Evolutionary conservation across 495 filamentous ascomycete species (phyloP).

Genomic region (Aspergillus conjunctus): DNA sequence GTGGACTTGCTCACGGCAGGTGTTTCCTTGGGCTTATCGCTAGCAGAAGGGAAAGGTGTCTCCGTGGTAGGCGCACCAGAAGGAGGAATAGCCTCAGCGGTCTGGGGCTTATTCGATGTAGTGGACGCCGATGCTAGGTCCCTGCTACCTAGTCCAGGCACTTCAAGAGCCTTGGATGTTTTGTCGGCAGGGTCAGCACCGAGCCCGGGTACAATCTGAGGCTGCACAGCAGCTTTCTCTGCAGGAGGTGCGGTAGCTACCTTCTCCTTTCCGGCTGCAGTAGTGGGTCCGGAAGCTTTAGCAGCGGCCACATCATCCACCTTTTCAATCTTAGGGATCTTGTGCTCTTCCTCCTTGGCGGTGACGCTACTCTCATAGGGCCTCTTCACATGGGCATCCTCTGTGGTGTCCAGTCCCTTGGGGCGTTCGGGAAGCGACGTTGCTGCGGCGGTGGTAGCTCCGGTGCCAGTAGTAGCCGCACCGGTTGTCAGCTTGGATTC

Average conservation of each 20-base stretch:
- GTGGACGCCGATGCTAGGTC: background rate
- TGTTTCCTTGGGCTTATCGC: conserved; percentile 1
- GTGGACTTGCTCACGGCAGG: conserved; percentile 10
- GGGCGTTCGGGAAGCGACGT: conserved; percentile 36
- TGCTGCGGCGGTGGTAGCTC: conserved; percentile 21
- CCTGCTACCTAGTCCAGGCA: conserved; percentile 24
- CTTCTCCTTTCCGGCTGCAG: conserved; percentile 12
- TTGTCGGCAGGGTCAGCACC: conserved; percentile 25
- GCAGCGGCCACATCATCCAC: conserved; percentile 22
- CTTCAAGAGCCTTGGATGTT: conserved; percentile 18
- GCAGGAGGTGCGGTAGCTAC: background rate
- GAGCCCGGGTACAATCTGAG: conserved; percentile 27
- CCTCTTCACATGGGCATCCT: conserved; percentile 29
- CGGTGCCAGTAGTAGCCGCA: background rate
- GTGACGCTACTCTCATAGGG: conserved; percentile 29
- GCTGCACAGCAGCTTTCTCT: conserved; percentile 18
- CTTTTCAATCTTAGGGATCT: conserved; percentile 32
- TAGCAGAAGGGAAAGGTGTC: conserved; percentile 6
- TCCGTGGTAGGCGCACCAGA: conserved; percentile 11
- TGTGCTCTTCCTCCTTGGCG: conserved; percentile 27
- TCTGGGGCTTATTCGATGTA: conserved; percentile 5
- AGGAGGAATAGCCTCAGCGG: conserved; percentile 4
- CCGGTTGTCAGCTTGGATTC: conserved; percentile 16
- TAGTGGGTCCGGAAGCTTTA: conserved; percentile 7
- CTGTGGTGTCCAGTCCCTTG: conserved; percentile 26